Percentiles rank a stretch among this genome's conserved stretches.
Evolutionary conservation across 495 filamentous ascomycete species (phyloP).

Genomic region (Monascus purpureus): DNA sequence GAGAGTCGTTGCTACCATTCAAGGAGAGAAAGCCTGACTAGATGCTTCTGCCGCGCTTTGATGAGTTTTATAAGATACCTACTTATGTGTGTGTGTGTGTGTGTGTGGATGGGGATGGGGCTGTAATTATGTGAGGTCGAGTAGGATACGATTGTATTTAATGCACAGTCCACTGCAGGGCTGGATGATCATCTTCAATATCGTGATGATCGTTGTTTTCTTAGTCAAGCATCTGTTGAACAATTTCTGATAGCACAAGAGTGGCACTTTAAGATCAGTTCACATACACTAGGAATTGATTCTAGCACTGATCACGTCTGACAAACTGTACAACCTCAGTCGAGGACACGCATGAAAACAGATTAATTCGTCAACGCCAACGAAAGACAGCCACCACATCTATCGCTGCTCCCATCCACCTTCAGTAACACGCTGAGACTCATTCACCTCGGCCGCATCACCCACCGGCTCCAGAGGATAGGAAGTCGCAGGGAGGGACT

Average conservation of each 20-base stretch:
- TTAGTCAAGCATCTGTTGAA: too few species aligned
- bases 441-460: slow-evolving; percentile 37
- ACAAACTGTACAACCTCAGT: too few species aligned
- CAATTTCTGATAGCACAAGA: too few species aligned
- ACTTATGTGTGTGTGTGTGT: background rate
- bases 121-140: too few species aligned
- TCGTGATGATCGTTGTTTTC: too few species aligned
- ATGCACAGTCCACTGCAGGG: too few species aligned
- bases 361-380: slow-evolving; percentile 29
- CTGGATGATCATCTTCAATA: too few species aligned
- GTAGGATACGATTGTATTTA: too few species aligned
- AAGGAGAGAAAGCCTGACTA: slow-evolving; percentile 66
- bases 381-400: slow-evolving; percentile 18
- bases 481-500: slow-evolving; percentile 62
- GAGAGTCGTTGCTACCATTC: slow-evolving; percentile 82
- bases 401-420: slow-evolving; percentile 40
- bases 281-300: too few species aligned
- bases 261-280: too few species aligned
- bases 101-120: background rate
- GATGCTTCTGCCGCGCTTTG: slow-evolving; percentile 7
- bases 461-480: slow-evolving; percentile 54
- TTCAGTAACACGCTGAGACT: slow-evolving; percentile 38
- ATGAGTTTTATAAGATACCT: slow-evolving; percentile 4
- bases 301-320: too few species aligned
- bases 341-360: background rate